A percentile compares a stretch with the other conserved stretches of the same genome.
Evolutionary conservation across 179 eudicot species (phyloP).

Genomic region (Silene coronaria): DNA sequence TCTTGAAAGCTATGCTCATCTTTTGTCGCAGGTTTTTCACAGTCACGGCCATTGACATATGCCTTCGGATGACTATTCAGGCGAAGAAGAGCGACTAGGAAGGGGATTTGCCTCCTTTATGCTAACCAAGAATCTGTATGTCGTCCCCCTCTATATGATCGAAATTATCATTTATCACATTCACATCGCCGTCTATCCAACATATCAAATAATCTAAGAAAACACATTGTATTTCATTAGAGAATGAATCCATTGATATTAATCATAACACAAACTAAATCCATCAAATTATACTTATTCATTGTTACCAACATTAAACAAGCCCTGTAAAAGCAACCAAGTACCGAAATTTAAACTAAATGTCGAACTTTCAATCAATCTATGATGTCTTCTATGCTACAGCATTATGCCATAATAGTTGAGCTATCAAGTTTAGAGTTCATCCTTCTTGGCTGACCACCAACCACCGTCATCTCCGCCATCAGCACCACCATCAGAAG

Average conservation of each 20-base stretch:
- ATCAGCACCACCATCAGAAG: constrained; percentile 10
- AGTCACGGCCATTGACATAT: no score
- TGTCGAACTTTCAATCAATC: not conserved
- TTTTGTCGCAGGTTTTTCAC: no score
- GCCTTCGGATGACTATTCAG: no score
- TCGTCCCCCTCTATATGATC: not conserved
- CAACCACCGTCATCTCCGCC: constrained; percentile 14
- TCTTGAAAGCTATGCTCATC: no score
- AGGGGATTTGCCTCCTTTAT: no score
- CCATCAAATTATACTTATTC: not conserved
- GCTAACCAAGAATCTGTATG: no score
- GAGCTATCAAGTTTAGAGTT: constrained; percentile 35
- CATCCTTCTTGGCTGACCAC: constrained; percentile 38
- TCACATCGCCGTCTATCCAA: no score
- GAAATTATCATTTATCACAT: not conserved
- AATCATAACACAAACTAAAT: no score
- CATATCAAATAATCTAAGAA: no score
- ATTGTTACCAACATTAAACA: not conserved
- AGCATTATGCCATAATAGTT: not conserved
- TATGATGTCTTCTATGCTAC: not conserved
- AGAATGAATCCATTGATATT: not conserved
- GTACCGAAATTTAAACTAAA: not conserved
- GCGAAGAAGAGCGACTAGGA: no score
- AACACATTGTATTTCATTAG: no score
- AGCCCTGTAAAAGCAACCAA: not conserved